Evolutionary conservation across 2,329 filamentous ascomycete species (phyloP), one percentile per base, ranked within the genome.

Genomic region (Sclerotinia sclerotiorum): DNA sequence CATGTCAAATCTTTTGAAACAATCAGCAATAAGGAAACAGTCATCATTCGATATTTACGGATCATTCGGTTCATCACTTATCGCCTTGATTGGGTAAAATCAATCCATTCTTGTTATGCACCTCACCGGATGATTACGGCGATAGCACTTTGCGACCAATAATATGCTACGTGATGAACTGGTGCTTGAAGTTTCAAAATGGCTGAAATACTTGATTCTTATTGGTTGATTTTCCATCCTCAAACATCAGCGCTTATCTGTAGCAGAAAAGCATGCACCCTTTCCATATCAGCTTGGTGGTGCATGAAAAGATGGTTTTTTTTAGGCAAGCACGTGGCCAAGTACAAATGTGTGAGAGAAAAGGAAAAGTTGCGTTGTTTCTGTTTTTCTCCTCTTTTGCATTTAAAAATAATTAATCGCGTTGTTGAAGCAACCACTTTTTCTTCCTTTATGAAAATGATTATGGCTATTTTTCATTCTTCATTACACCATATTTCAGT

Each of bases 61-160:
- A 35, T 11, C 27, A 42, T 42, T 42, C 8, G 35, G 29, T n/a
- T 29, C 46, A 51, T 63, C 46, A 19, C 21, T 6, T 24, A 39
- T 19, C n/a, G 3, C 46, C 29, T 35, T 62, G n/a, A 39, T 27
- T 27, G 3, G 13, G 15, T 46, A n/a, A 46, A 49, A 11, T 3
- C 44, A 49, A 27, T 35, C 44, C 52, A 55, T 55, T 55, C 19
- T 35, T 56, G 32, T 24, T 24, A 57, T 57, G 54, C 60, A 51
- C 46, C 60, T 51, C 19, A 1, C 32, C 60, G 29, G 46, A 62
- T 62, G 21, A 11, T 19, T 51, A 51, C 39, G 6, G 6, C 11
- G 39, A 42, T 15, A 42, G 2, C 39, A 39, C 35, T 39, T 39
- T 7, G 10, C 35, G 35, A 39, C 39, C 39, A 42, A 42, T 42